phyloP scores from a whole-genome alignment of 164 flowering plant genomes.

The Vitis labrusca region DNA sequence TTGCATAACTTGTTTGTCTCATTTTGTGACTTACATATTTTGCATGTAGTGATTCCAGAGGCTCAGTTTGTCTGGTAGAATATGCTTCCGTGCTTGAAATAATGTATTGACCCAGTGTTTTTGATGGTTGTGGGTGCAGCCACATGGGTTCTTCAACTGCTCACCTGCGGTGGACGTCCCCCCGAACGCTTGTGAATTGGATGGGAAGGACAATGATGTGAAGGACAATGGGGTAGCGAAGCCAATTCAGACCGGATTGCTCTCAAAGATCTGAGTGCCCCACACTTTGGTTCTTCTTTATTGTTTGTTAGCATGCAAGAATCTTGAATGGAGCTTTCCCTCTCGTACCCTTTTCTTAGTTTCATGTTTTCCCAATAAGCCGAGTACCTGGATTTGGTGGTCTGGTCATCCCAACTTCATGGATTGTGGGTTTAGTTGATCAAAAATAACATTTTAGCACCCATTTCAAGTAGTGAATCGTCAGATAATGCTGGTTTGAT shows the following conservation, averaged over 20 bases:
- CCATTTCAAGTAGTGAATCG: too few relatives aligned
- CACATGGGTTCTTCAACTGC: slow-evolving; percentile 70
- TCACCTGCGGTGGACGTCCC: slow-evolving; percentile 66
- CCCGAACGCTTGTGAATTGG: slow-evolving; percentile 45
- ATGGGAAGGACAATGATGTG: slow-evolving; percentile 37
- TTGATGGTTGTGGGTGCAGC: slow-evolving; percentile 31
- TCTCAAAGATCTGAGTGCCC: slow-evolving; percentile 40
- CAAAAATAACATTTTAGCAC: too few relatives aligned
- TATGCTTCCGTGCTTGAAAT: too few relatives aligned
- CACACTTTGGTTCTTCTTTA: background rate
- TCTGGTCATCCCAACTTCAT: too few relatives aligned
- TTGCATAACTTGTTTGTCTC: too few relatives aligned
- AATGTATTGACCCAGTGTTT: background rate
- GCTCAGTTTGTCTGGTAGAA: too few relatives aligned
- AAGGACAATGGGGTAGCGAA: slow-evolving; percentile 40
- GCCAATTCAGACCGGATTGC: slow-evolving; percentile 24
- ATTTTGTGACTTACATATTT: background rate
- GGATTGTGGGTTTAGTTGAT: too few relatives aligned
- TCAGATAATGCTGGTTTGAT: too few relatives aligned
- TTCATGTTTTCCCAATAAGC: background rate
- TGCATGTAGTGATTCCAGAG: background rate
- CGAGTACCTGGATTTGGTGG: too few relatives aligned
- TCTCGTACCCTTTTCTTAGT: background rate
- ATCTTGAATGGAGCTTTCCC: too few relatives aligned
- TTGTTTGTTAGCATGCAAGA: too few relatives aligned